Conservation (phyloP, 208 protist genomes). For the Strigomonas galati region DNA sequence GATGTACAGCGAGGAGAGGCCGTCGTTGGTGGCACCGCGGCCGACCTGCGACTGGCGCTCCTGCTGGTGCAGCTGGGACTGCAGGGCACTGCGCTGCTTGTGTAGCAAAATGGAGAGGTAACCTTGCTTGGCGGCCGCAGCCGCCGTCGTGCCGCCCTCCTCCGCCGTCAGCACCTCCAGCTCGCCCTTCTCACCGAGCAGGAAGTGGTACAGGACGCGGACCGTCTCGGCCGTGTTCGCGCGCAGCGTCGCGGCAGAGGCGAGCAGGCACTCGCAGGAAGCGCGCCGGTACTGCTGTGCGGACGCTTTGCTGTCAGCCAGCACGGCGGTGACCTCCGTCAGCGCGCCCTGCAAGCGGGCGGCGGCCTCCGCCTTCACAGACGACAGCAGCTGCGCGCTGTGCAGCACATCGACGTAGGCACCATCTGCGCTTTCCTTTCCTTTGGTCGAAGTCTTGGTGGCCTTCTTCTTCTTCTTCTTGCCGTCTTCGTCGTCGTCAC, state of each 20-base stretch:
- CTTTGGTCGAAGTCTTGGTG: neutral
- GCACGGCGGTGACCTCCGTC: conserved; percentile 1
- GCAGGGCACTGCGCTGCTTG: conserved; percentile 19
- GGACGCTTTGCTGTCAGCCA: conserved; percentile 6
- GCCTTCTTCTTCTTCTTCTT: no score
- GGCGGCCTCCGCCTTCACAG: neutral
- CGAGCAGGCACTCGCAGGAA: conserved; percentile 14
- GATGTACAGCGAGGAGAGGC: conserved; percentile 18
- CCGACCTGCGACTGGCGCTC: conserved; percentile 21
- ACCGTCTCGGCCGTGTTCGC: neutral
- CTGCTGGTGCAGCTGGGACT: conserved; percentile 8
- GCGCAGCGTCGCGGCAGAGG: conserved; percentile 17
- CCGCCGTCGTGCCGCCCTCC: neutral
- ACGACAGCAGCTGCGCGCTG: neutral
- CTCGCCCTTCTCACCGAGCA: neutral
- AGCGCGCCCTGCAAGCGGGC: neutral
- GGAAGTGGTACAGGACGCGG: neutral
- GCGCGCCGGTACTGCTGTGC: conserved; percentile 11
- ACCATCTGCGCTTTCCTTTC: neutral
- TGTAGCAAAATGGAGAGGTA: conserved; percentile 30
- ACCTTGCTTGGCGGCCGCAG: conserved; percentile 6
- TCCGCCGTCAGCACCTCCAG: neutral
- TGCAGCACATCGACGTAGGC: conserved; percentile 8
- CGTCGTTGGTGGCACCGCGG: conserved; percentile 35
- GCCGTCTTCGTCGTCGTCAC: neutral